These are phyloP conservation scores for Avena atlantica DNA, from an alignment of 176 grass and related monocot species.

Conservation along the genomic window DNA sequence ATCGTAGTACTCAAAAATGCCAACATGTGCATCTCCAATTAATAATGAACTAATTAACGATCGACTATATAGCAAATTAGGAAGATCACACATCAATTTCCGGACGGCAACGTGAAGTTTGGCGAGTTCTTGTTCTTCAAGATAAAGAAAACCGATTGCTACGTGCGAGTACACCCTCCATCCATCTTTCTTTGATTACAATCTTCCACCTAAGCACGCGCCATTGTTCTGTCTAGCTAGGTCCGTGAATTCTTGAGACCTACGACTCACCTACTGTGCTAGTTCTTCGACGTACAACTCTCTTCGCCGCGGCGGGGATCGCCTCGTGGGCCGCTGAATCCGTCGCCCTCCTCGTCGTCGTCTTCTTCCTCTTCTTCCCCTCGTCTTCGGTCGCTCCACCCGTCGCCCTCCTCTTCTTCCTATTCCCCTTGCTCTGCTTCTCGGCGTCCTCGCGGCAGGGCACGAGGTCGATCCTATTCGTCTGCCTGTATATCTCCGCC, in stretches of 20 bases:
- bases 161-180: neutral
- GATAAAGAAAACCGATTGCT: neutral
- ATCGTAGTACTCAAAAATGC: neutral
- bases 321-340: neutral
- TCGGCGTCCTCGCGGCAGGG: neutral
- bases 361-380: too few relatives aligned
- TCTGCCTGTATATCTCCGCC: constrained; percentile 44
- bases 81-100: neutral
- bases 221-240: neutral
- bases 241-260: neutral
- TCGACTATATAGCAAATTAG: neutral
- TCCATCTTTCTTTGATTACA: neutral
- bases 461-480: neutral
- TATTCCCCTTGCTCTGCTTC: neutral
- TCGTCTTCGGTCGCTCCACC: neutral
- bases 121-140: neutral
- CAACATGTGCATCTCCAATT: neutral
- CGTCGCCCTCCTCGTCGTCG: neutral
- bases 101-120: neutral
- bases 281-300: neutral
- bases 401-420: neutral
- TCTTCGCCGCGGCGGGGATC: neutral
- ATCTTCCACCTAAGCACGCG: neutral
- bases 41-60: neutral
- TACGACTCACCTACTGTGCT: neutral